Percentiles rank a stretch among this genome's conserved stretches.
phyloP scores from a whole-genome alignment of 192 early-diverging fungal species.

The Coemansia asiatica region DNA sequence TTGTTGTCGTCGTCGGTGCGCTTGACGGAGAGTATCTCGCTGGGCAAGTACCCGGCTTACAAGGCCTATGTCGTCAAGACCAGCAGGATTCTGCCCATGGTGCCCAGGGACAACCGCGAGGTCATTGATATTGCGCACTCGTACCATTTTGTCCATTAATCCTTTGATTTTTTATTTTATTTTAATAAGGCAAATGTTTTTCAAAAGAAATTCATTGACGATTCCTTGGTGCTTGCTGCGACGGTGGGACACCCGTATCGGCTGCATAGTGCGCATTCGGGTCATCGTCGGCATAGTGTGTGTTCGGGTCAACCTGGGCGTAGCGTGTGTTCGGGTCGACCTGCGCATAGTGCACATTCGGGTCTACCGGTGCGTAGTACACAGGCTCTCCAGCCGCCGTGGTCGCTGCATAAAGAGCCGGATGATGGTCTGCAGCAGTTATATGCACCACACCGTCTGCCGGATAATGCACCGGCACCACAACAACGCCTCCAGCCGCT shows the following conservation, averaged over 20 bases:
- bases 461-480: background rate
- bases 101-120: conserved; percentile 19
- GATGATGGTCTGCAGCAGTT: too few species aligned
- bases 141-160: background rate
- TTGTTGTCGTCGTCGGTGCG: conserved; percentile 68
- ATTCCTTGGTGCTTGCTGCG: too few species aligned
- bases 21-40: conserved; percentile 65
- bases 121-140: conserved; percentile 14
- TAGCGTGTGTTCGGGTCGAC: too few species aligned
- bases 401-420: too few species aligned
- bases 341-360: too few species aligned
- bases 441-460: background rate
- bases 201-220: too few species aligned
- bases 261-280: too few species aligned
- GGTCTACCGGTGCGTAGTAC: background rate
- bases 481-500: background rate
- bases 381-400: background rate
- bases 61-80: conserved; percentile 63
- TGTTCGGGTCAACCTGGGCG: too few species aligned
- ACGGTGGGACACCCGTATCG: too few species aligned
- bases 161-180: background rate
- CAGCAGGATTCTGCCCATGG: conserved; percentile 60
- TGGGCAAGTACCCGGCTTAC: conserved; percentile 77
- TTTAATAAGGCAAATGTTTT: background rate
- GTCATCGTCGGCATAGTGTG: too few species aligned